Conservation (phyloP, 768 basidiomycete genomes). For the Podaxis sp. region DNA sequence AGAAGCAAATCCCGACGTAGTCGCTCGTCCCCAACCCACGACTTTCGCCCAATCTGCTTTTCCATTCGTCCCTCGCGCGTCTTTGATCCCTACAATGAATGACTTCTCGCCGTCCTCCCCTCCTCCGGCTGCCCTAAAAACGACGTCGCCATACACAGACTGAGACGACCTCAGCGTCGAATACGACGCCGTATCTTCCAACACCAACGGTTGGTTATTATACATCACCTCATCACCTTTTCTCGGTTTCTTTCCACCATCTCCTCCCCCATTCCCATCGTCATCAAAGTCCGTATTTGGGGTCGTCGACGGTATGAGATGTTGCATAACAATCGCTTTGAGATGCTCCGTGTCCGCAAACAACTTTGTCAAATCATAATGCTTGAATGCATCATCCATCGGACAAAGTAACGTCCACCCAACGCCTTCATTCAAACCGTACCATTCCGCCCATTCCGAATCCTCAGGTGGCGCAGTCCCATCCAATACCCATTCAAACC, state of each 20-base stretch:
- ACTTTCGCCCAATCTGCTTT: conserved; percentile 65
- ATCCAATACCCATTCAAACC: conserved; percentile 88
- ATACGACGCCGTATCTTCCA: conserved; percentile 70
- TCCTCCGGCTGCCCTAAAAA: conserved; percentile 53
- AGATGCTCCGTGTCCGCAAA: conserved; percentile 56
- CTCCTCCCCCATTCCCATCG: background rate
- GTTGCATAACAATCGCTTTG: conserved; percentile 68
- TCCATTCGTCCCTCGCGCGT: conserved; percentile 65
- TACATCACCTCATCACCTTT: conserved; percentile 37
- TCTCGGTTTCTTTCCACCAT: background rate
- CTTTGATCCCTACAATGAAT: conserved; percentile 72
- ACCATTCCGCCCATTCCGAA: conserved; percentile 59
- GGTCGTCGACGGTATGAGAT: conserved; percentile 59
- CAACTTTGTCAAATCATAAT: conserved; percentile 75
- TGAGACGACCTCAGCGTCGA: conserved; percentile 68
- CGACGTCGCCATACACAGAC: conserved; percentile 78
- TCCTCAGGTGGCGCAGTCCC: conserved; percentile 77
- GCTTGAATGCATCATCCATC: conserved; percentile 88
- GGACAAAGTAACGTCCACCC: conserved; percentile 93
- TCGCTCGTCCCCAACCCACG: conserved; percentile 74
- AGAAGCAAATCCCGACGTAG: conserved; percentile 32
- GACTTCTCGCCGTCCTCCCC: conserved; percentile 42
- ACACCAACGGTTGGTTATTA: conserved; percentile 70
- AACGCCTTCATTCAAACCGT: conserved; percentile 33
- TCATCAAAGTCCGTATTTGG: conserved; percentile 24